These are phyloP conservation scores for Jaminaea rosea DNA, from an alignment of 1,284 basidiomycete genomes.

Conservation along the genomic window DNA sequence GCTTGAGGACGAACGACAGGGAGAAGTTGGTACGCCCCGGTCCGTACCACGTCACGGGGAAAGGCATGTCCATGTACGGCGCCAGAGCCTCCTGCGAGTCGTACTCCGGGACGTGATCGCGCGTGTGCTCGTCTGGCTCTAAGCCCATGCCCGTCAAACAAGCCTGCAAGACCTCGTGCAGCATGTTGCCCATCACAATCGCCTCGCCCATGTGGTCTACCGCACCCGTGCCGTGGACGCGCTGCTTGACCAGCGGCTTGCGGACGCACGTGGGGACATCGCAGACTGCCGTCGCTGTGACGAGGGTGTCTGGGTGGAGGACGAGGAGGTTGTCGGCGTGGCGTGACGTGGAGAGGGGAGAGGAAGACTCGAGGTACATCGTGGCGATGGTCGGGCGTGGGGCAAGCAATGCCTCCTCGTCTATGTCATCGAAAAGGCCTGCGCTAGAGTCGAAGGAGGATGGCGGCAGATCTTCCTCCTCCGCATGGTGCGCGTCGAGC, in stretches of 20 bases:
- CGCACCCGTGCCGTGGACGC: slow-evolving; percentile 17
- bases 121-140: slow-evolving; percentile 16
- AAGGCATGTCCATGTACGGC: slow-evolving; percentile 16
- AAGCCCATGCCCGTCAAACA: slow-evolving; percentile 22
- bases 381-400: background rate
- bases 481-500: slow-evolving; percentile 3
- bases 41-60: slow-evolving; percentile 6
- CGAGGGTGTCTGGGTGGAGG: slow-evolving; percentile 38
- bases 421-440: background rate
- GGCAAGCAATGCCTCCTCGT: background rate
- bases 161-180: slow-evolving; percentile 40
- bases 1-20: slow-evolving; percentile 17
- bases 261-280: slow-evolving; percentile 36
- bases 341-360: background rate
- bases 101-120: slow-evolving; percentile 29
- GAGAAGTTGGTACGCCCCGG: slow-evolving; percentile 22
- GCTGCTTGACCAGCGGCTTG: slow-evolving; percentile 34
- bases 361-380: slow-evolving; percentile 9
- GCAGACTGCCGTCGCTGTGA: slow-evolving; percentile 36
- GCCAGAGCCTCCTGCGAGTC: background rate
- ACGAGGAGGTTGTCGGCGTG: slow-evolving; percentile 30
- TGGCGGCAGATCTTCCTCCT: background rate
- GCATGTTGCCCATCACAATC: slow-evolving; percentile 39
- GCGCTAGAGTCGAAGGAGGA: background rate
- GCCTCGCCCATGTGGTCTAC: slow-evolving; percentile 13